phyloP scores from a whole-genome alignment of 345 rosid species.

The Camelina laxa region DNA sequence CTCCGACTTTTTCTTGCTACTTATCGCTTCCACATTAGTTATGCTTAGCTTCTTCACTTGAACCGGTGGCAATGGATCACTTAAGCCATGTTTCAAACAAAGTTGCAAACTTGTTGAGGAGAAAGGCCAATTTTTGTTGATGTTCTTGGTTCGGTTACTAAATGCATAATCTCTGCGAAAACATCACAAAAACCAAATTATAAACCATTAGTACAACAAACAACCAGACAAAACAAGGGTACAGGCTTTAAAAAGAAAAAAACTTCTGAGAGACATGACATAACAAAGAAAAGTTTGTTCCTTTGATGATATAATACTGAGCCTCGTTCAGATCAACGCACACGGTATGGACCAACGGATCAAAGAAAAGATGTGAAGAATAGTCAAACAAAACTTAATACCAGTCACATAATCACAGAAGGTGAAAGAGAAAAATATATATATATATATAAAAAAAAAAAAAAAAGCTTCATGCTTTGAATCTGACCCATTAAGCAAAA shows the following conservation, averaged over 20 bases:
- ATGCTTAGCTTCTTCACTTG: slow-evolving; percentile 33
- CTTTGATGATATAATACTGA: slow-evolving; percentile 33
- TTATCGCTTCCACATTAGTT: not conserved
- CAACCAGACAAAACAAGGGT: slow-evolving; percentile 36
- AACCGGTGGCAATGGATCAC: slow-evolving; percentile 87
- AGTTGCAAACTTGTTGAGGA: slow-evolving; percentile 74
- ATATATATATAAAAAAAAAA: not conserved
- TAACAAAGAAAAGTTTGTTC: slow-evolving; percentile 27
- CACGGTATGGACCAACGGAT: slow-evolving; percentile 40
- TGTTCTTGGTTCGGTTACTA: slow-evolving; percentile 73
- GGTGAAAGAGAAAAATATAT: not conserved
- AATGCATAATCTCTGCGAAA: slow-evolving; percentile 88
- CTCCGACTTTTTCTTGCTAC: slow-evolving; percentile 28
- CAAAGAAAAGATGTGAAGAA: slow-evolving; percentile 28
- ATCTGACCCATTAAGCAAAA: slow-evolving; percentile 57
- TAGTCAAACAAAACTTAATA: slow-evolving; percentile 17
- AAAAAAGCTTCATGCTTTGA: slow-evolving; percentile 31
- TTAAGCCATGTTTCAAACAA: slow-evolving; percentile 86
- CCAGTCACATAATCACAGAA: slow-evolving; percentile 18
- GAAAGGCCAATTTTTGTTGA: slow-evolving; percentile 91
- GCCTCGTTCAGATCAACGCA: slow-evolving; percentile 33
- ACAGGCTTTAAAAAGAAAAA: slow-evolving; percentile 10
- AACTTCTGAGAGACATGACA: slow-evolving; percentile 37
- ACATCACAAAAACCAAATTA: slow-evolving; percentile 7
- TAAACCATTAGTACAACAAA: slow-evolving; percentile 18